These are phyloP conservation scores for Boeremia exigua DNA, from an alignment of 2,329 filamentous ascomycete species.

Conservation along the genomic window DNA sequence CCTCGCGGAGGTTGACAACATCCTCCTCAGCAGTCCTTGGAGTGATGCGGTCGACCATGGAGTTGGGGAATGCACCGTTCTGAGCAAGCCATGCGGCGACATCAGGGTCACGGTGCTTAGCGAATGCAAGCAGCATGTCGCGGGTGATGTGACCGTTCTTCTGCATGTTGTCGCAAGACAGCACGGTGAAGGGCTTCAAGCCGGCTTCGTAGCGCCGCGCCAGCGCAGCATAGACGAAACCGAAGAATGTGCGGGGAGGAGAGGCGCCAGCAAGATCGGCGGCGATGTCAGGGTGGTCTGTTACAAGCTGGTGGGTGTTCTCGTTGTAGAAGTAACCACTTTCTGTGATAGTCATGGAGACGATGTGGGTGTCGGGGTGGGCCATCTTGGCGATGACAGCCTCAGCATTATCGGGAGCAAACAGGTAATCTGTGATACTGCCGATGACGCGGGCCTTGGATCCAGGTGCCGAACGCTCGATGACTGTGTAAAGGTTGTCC, in stretches of 20 bases:
- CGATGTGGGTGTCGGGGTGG: slow-evolving; percentile 37
- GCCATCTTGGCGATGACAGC: slow-evolving; percentile 40
- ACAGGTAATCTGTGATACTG: slow-evolving; percentile 38
- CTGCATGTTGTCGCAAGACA: slow-evolving; percentile 42
- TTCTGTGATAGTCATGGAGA: slow-evolving; percentile 40
- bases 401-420: slow-evolving; percentile 36
- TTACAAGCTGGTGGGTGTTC: slow-evolving; percentile 36
- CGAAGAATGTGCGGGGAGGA: slow-evolving; percentile 35
- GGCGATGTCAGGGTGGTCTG: slow-evolving; percentile 36
- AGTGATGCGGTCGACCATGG: slow-evolving; percentile 41
- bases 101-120: slow-evolving; percentile 30
- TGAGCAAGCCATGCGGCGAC: slow-evolving; percentile 34
- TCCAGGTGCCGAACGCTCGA: slow-evolving; percentile 33
- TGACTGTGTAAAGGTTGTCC: slow-evolving; percentile 38
- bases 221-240: slow-evolving; percentile 35
- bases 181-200: slow-evolving; percentile 36
- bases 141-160: slow-evolving; percentile 38
- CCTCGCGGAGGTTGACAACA: slow-evolving; percentile 26
- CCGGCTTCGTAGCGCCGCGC: slow-evolving; percentile 33
- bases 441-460: slow-evolving; percentile 33
- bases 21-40: slow-evolving; percentile 34
- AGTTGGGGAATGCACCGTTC: slow-evolving; percentile 40
- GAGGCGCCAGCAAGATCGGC: slow-evolving; percentile 29
- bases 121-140: slow-evolving; percentile 34
- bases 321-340: slow-evolving; percentile 41